Evolutionary conservation across 345 rosid genomes (phyloP), one percentile per base, ranked within the genome.

Genomic region (Lenwebbia sp.): DNA sequence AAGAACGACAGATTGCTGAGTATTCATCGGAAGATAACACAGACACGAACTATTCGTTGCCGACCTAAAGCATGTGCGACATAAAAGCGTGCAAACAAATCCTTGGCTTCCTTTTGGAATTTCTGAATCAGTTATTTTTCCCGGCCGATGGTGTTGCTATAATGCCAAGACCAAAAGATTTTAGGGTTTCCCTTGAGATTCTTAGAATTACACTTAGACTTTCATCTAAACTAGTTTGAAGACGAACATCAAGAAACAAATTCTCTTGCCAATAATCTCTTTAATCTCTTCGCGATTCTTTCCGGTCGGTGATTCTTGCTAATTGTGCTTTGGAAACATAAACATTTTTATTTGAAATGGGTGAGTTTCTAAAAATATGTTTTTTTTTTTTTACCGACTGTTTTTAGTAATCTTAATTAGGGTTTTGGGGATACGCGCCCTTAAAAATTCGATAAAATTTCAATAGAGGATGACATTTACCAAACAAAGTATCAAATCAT

Each of bases 401-500:
- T 62, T 62, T 62, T 14, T 62, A 14, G 4, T 28, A 14, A 28
- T 62, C 40, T 28, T 28, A 65, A 65, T 65, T 1, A 30, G 41
- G 33, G 41, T 15, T 30, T 2, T 3, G 41, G 22, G 41, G 37
- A 15, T 30, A 65, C 30, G 33, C 40, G 21, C 28, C 52, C 52
- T 50, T 50, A 50, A 70, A 70, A 70, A 4, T 40, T 5, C 12
- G 1, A 22, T 37, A 0, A 37, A 4, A 0, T 33, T 10, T 33
- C 26, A 21, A 37, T 9, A 37, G 81, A 37, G 40, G 81, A 37
- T 9, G 81, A 70, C 81, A 37, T 23, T 37, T 70, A 70, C 81
- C 81, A 26, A 70, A 70, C 93, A 95, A 88, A 88, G 93, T 96
- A 89, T 96, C 98, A 52, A 95, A 83, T 95, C 95, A 23, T 96